phyloP scores from a whole-genome alignment of 495 filamentous ascomycete species.

The Xylaria grammica region DNA sequence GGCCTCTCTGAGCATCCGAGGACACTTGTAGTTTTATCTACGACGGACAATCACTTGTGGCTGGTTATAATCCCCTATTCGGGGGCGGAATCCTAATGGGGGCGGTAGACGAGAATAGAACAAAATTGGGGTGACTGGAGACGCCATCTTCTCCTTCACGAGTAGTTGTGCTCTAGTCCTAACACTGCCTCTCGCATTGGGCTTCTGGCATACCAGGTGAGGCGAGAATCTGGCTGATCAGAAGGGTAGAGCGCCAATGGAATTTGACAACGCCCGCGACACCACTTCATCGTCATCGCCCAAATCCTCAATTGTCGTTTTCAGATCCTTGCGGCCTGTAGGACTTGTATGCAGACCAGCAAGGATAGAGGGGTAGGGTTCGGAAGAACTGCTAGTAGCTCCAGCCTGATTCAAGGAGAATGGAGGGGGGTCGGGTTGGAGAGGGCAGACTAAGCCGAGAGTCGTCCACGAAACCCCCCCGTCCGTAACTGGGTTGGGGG shows the following conservation, averaged over 20 bases:
- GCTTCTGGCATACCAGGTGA: too few species aligned
- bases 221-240: background rate
- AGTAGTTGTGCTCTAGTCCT: background rate
- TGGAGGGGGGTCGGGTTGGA: background rate
- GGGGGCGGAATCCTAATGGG: background rate
- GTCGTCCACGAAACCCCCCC: too few species aligned
- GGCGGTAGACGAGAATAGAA: conserved; percentile 6
- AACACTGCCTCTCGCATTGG: too few species aligned
- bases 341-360: background rate
- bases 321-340: conserved; percentile 1
- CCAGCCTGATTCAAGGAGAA: conserved; percentile 10
- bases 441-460: background rate
- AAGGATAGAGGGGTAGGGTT: background rate
- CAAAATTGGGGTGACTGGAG: background rate
- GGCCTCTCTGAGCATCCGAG: background rate
- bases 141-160: background rate
- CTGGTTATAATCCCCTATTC: background rate
- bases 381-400: background rate
- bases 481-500: too few species aligned
- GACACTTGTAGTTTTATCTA: background rate
- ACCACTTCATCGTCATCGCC: background rate
- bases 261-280: background rate
- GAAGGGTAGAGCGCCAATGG: background rate
- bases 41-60: background rate
- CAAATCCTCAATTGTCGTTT: background rate